Evolutionary conservation across 352 stramenopile genomes (phyloP).

Genomic region (Phytophthora nicotianae): DNA sequence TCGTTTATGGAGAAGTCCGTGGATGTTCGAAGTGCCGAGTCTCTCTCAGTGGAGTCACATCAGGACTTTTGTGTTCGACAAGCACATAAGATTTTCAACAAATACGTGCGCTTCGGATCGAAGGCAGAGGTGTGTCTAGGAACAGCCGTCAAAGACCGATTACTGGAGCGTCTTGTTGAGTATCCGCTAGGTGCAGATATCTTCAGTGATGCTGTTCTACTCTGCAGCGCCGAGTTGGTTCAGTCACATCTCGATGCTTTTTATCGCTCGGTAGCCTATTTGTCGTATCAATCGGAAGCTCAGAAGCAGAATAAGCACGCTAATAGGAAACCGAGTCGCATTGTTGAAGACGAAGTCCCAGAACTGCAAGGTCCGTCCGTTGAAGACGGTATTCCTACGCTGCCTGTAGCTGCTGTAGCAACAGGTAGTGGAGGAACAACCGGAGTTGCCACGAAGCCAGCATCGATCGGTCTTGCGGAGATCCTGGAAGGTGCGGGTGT

Average conservation of each 20-base stretch:
- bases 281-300: constrained; percentile 43
- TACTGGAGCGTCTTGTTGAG: constrained; percentile 51
- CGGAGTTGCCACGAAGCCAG: too few species aligned
- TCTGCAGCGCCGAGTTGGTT: constrained; percentile 67
- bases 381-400: constrained; percentile 3
- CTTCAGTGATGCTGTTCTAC: constrained; percentile 63
- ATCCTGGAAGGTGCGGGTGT: constrained; percentile 62
- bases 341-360: constrained; percentile 11
- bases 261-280: constrained; percentile 49
- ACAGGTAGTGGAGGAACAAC: constrained; percentile 3
- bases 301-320: constrained; percentile 17
- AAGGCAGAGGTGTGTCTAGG: constrained; percentile 68
- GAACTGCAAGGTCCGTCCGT: constrained; percentile 3
- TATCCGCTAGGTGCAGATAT: constrained; percentile 52
- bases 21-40: not conserved
- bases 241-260: constrained; percentile 68
- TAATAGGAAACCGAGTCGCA: constrained; percentile 17
- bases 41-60: constrained; percentile 33
- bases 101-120: constrained; percentile 74
- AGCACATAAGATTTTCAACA: constrained; percentile 80
- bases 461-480: constrained; percentile 25
- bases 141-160: constrained; percentile 47
- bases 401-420: constrained; percentile 5
- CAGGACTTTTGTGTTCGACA: constrained; percentile 66
- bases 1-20: constrained; percentile 13